phyloP scores from a whole-genome alignment of 2,329 filamentous ascomycete genomes.

The Venturiaceae sp. region DNA sequence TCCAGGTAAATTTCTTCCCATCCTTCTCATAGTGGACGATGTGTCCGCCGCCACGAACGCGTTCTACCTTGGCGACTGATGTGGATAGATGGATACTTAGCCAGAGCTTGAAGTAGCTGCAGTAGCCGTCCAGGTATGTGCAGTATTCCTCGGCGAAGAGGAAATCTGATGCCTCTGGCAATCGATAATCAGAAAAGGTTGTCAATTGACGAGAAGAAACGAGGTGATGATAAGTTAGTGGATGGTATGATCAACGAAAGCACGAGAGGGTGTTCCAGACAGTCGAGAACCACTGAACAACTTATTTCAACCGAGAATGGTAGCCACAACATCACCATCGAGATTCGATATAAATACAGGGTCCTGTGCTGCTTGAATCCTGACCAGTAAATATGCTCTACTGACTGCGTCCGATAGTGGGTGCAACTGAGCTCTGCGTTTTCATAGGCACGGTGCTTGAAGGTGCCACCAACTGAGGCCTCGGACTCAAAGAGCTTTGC shows the following conservation, averaged over 20 bases:
- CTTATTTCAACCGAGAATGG: too few species aligned
- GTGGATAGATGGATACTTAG: slow-evolving; percentile 25
- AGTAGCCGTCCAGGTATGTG: slow-evolving; percentile 34
- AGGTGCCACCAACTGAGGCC: slow-evolving; percentile 2
- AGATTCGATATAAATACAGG: too few species aligned
- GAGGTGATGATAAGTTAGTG: not conserved
- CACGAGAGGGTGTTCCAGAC: too few species aligned
- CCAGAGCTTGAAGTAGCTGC: slow-evolving; percentile 28
- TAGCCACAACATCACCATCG: too few species aligned
- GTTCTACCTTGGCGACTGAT: slow-evolving; percentile 15
- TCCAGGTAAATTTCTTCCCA: slow-evolving; percentile 9
- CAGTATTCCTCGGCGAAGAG: slow-evolving; percentile 31
- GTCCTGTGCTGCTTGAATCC: too few species aligned
- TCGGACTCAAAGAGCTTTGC: slow-evolving; percentile 6
- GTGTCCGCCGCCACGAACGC: slow-evolving; percentile 3
- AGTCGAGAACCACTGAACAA: too few species aligned
- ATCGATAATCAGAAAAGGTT: slow-evolving; percentile 8
- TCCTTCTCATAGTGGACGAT: slow-evolving; percentile 1
- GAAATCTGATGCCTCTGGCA: slow-evolving; percentile 25
- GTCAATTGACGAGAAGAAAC: slow-evolving; percentile 7
- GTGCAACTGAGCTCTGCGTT: not conserved
- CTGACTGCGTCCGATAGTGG: too few species aligned
- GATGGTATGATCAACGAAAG: too few species aligned
- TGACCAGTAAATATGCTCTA: too few species aligned
- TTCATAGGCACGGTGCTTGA: slow-evolving; percentile 4